Conservation (phyloP, 2,329 filamentous ascomycete genomes). For the Nemania sp. region DNA sequence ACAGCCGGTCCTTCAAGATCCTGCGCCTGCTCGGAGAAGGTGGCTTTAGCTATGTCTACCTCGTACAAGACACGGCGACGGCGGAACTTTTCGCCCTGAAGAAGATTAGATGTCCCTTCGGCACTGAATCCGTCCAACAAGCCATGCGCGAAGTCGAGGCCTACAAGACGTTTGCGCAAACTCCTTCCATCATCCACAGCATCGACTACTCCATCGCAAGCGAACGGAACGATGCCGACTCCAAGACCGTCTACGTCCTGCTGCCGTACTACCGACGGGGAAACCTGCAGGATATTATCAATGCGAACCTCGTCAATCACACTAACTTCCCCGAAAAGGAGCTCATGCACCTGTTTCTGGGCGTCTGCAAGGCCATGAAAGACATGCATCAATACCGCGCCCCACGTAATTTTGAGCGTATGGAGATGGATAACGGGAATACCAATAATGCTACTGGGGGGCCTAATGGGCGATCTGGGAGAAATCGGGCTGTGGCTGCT, state of each 20-base stretch:
- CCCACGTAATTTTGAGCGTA: constrained; percentile 49
- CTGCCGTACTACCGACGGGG: constrained; percentile 93
- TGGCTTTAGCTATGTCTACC: constrained; percentile 98
- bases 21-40: constrained; percentile 92
- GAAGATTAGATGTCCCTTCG: constrained; percentile 98
- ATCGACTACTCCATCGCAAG: constrained; percentile 57
- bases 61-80: constrained; percentile 86
- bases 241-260: constrained; percentile 95
- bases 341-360: constrained; percentile 87
- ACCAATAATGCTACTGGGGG: constrained; percentile 46
- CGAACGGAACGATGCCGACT: constrained; percentile 60
- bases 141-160: constrained; percentile 97
- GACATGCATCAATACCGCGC: constrained; percentile 90
- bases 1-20: constrained; percentile 93
- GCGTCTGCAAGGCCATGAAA: constrained; percentile 84
- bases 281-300: constrained; percentile 97
- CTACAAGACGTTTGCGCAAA: constrained; percentile 83
- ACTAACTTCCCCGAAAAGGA: constrained; percentile 84
- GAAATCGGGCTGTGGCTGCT: constrained; percentile 41
- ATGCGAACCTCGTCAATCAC: constrained; percentile 96
- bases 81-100: constrained; percentile 91
- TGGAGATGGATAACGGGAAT: constrained; percentile 53
- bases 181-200: constrained; percentile 70
- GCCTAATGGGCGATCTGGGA: constrained; percentile 44
- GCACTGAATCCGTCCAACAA: constrained; percentile 90